Evolutionary conservation across 1,284 basidiomycete genomes (phyloP).

Genomic region (Phaffia rhodozyma): DNA sequence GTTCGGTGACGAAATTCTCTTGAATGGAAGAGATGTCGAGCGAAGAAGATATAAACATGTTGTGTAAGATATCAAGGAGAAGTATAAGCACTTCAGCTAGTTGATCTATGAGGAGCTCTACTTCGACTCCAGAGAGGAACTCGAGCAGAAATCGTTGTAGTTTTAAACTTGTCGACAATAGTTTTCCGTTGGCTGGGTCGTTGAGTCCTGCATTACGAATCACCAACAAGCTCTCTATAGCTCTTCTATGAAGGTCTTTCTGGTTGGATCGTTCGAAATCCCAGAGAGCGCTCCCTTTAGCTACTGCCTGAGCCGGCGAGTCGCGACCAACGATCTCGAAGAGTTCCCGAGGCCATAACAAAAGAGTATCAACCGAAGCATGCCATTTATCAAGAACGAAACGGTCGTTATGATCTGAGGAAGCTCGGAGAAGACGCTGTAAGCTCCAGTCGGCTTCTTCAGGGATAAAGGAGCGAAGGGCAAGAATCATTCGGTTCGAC

Average conservation of each 20-base stretch:
- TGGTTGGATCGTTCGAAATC: background rate
- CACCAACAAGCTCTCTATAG: constrained; percentile 10
- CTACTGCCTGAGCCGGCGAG: background rate
- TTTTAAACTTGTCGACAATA: background rate
- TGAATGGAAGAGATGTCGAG: background rate
- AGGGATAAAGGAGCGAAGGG: constrained; percentile 60
- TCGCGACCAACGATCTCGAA: background rate
- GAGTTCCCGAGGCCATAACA: constrained; percentile 37
- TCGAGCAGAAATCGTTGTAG: constrained; percentile 1
- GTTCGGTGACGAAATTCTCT: background rate
- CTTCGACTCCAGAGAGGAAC: background rate
- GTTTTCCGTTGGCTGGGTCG: constrained; percentile 6
- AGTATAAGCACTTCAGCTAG: constrained; percentile 10
- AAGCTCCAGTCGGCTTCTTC: constrained; percentile 68
- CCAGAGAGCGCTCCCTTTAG: constrained; percentile 1
- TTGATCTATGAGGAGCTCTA: constrained; percentile 7
- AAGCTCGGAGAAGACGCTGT: constrained; percentile 60
- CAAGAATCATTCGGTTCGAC: constrained; percentile 67
- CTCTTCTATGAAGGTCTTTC: constrained; percentile 2
- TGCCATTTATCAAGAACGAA: constrained; percentile 56
- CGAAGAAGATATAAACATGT: constrained; percentile 1
- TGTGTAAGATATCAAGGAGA: constrained; percentile 12
- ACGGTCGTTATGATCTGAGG: constrained; percentile 48
- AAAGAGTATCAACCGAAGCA: constrained; percentile 61
- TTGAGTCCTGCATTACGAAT: constrained; percentile 13